phyloP scores from a whole-genome alignment of 345 rosid species.

The Streptanthus diversifolius region DNA sequence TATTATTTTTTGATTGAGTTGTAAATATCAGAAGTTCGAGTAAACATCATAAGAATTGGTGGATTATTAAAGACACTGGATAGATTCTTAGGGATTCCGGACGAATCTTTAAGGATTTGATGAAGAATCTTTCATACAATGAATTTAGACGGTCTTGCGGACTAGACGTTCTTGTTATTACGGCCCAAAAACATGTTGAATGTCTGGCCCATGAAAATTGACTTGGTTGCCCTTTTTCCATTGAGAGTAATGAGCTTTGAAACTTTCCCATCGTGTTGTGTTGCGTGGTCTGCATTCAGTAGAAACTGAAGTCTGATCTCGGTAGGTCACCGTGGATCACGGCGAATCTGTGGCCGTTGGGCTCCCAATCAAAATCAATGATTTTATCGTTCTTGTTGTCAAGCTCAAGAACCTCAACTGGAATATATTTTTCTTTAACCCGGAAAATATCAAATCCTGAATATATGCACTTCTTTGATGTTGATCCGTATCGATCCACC shows the following conservation, averaged over 20 bases:
- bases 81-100: too few relatives aligned
- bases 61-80: too few relatives aligned
- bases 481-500: conserved; percentile 77
- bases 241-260: conserved; percentile 80
- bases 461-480: conserved; percentile 89
- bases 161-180: too few relatives aligned
- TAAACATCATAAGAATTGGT: too few relatives aligned
- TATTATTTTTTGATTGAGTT: too few relatives aligned
- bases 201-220: too few relatives aligned
- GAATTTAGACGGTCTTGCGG: too few relatives aligned
- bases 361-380: conserved; percentile 96
- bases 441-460: conserved; percentile 97
- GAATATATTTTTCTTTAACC: conserved; percentile 87
- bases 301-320: conserved; percentile 89
- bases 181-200: too few relatives aligned
- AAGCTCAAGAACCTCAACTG: conserved; percentile 95
- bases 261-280: conserved; percentile 48
- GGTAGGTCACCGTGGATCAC: conserved; percentile 93
- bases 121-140: too few relatives aligned
- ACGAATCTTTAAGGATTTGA: too few relatives aligned
- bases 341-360: conserved; percentile 94
- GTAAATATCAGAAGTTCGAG: too few relatives aligned
- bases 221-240: too few relatives aligned
- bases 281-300: conserved; percentile 55
- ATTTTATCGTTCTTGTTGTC: conserved; percentile 96